These are phyloP conservation scores for Aechmea fasciata DNA, from an alignment of 176 grass and related monocot species.

Conservation along the genomic window DNA sequence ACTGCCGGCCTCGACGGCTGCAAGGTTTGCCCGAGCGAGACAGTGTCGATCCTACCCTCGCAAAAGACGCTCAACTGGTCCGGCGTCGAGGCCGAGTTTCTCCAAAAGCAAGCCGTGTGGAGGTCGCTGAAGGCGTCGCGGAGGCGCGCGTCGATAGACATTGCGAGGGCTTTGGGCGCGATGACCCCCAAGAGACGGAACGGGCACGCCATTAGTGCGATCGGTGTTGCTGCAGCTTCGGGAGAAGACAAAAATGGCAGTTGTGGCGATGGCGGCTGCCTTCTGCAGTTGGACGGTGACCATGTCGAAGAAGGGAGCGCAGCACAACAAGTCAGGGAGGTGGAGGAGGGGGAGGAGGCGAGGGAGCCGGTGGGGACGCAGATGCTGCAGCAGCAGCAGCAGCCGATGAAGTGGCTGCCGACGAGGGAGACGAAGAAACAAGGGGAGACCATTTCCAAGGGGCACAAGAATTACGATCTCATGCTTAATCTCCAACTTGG, in stretches of 20 bases:
- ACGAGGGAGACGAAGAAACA: constrained; percentile 57
- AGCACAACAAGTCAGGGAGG: neutral
- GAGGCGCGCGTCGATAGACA: constrained; percentile 9
- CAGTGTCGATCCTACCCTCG: constrained; percentile 60
- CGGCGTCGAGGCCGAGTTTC: constrained; percentile 28
- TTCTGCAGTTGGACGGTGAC: neutral
- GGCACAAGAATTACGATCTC: constrained; percentile 85
- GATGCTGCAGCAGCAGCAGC: constrained; percentile 3
- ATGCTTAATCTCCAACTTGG: constrained; percentile 94
- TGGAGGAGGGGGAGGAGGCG: constrained; percentile 8
- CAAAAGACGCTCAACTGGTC: constrained; percentile 72
- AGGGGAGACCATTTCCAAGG: constrained; percentile 80
- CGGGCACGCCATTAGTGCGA: constrained; percentile 13
- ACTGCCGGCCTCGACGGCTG: constrained; percentile 36
- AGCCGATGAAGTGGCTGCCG: constrained; percentile 22
- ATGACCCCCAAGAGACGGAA: constrained; percentile 8
- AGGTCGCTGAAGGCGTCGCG: constrained; percentile 36
- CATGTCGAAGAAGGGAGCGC: neutral
- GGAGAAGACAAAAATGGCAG: no score
- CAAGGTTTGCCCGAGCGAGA: constrained; percentile 42
- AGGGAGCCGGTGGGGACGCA: constrained; percentile 8
- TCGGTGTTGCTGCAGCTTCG: neutral
- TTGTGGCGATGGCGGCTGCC: neutral
- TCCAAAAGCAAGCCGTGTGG: constrained; percentile 53
- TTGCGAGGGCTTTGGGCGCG: no score